Percentiles rank a stretch among this genome's conserved stretches.
phyloP scores from a whole-genome alignment of 2,329 filamentous ascomycete species.

The Fusarium haematococcum region DNA sequence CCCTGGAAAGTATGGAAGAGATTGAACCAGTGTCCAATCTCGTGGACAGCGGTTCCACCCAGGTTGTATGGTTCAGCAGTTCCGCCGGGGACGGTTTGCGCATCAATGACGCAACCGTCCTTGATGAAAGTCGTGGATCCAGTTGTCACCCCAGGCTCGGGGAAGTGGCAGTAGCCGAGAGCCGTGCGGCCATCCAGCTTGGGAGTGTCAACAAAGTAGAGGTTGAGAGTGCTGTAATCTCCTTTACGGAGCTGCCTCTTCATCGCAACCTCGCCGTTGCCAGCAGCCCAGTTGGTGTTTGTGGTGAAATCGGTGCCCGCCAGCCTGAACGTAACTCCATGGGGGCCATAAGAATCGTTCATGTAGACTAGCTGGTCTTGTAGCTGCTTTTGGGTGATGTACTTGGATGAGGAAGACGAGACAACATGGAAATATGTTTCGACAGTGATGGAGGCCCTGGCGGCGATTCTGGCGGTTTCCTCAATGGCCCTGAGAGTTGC shows the following conservation, averaged over 20 bases:
- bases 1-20: conserved; percentile 57
- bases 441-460: conserved; percentile 20
- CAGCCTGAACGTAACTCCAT: conserved; percentile 59
- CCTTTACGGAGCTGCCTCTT: conserved; percentile 60
- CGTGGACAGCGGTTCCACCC: conserved; percentile 47
- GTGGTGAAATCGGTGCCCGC: conserved; percentile 58
- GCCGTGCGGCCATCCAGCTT: conserved; percentile 27
- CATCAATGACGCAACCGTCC: conserved; percentile 56
- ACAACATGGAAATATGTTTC: conserved; percentile 44
- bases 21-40: conserved; percentile 58
- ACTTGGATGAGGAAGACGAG: conserved; percentile 36
- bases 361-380: conserved; percentile 56
- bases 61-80: conserved; percentile 47
- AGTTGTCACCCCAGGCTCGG: conserved; percentile 40
- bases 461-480: conserved; percentile 1
- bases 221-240: conserved; percentile 53
- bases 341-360: conserved; percentile 57
- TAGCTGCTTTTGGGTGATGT: conserved; percentile 31
- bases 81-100: conserved; percentile 53
- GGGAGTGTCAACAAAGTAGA: conserved; percentile 47
- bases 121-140: conserved; percentile 44
- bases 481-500: conserved; percentile 24
- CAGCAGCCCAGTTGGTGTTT: conserved; percentile 60
- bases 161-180: conserved; percentile 61
- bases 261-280: conserved; percentile 56